Evolutionary conservation across 2,329 filamentous ascomycete species (phyloP).

Genomic region (Apiospora kogelbergensis): DNA sequence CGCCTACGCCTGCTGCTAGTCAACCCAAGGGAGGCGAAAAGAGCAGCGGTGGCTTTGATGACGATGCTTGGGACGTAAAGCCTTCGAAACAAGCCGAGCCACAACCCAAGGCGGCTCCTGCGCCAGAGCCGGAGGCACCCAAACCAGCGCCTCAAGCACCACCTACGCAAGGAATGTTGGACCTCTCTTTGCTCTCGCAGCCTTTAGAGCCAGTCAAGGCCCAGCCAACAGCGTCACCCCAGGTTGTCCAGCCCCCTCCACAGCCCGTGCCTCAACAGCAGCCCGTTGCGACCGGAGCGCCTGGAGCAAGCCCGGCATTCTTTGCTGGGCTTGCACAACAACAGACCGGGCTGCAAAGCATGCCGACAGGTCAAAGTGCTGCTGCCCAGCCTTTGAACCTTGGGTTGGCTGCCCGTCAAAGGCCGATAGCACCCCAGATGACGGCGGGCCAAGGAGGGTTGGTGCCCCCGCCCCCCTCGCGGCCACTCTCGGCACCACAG

Average conservation of each 20-base stretch:
- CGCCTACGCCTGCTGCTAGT: slow-evolving; percentile 33
- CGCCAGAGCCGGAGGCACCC: slow-evolving; percentile 52
- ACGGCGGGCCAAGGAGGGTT: slow-evolving; percentile 61
- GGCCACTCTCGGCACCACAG: slow-evolving; percentile 85
- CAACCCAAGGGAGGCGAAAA: slow-evolving; percentile 30
- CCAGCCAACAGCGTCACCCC: slow-evolving; percentile 31
- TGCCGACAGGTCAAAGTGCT: slow-evolving; percentile 39
- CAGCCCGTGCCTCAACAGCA: slow-evolving; percentile 32
- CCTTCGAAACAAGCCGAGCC: slow-evolving; percentile 61
- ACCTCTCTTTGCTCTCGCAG: slow-evolving; percentile 53
- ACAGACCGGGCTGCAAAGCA: slow-evolving; percentile 43
- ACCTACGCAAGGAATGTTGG: slow-evolving; percentile 45
- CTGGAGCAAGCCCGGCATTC: slow-evolving; percentile 59
- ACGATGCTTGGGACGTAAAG: slow-evolving; percentile 97
- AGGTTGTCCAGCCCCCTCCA: slow-evolving; percentile 32
- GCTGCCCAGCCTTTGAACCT: slow-evolving; percentile 44
- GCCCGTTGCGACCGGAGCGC: slow-evolving; percentile 41
- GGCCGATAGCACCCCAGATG: slow-evolving; percentile 68
- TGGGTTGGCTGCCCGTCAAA: slow-evolving; percentile 55
- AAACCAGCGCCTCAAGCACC: slow-evolving; percentile 28
- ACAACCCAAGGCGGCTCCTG: slow-evolving; percentile 52
- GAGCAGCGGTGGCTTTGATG: slow-evolving; percentile 72
- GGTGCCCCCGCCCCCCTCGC: slow-evolving; percentile 73
- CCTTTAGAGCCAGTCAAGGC: slow-evolving; percentile 53
- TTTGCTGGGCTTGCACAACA: slow-evolving; percentile 51